Percentiles rank a stretch among this genome's conserved stretches.
Evolutionary conservation across 768 basidiomycete genomes (phyloP).

Genomic region (Ramaria sp.): DNA sequence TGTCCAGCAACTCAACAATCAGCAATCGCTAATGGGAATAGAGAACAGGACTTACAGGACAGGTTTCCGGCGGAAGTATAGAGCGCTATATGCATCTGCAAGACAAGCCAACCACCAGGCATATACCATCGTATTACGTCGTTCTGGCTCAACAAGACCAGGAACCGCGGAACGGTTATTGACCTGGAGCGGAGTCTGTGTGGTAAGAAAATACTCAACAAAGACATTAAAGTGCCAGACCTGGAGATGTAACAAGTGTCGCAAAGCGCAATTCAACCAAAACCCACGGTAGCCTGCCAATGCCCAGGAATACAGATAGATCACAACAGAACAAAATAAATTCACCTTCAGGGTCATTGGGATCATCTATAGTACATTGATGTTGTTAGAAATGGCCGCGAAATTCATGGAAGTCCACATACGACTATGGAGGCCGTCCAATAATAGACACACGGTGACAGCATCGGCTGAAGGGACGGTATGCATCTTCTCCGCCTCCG

Average conservation of each 20-base stretch:
- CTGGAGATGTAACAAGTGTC: slow-evolving; percentile 68
- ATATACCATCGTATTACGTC: slow-evolving; percentile 76
- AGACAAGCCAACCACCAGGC: slow-evolving; percentile 93
- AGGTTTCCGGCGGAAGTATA: slow-evolving; percentile 79
- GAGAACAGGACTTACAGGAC: slow-evolving; percentile 39
- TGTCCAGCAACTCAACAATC: slow-evolving; percentile 17
- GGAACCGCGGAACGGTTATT: slow-evolving; percentile 75
- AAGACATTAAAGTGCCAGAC: slow-evolving; percentile 26
- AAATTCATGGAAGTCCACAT: slow-evolving; percentile 28
- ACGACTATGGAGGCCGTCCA: slow-evolving; percentile 85
- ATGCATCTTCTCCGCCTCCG: slow-evolving; percentile 81
- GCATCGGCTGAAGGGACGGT: slow-evolving; percentile 70
- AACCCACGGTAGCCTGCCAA: slow-evolving; percentile 69
- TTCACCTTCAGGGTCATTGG: slow-evolving; percentile 59
- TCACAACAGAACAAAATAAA: not conserved
- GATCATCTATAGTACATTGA: slow-evolving; percentile 46
- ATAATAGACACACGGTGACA: slow-evolving; percentile 68
- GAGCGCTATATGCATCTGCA: slow-evolving; percentile 71
- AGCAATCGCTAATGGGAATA: slow-evolving; percentile 2
- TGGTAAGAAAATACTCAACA: not conserved
- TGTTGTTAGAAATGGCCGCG: not conserved
- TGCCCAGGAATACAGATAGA: slow-evolving; percentile 12
- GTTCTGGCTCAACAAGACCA: slow-evolving; percentile 62
- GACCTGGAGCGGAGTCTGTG: slow-evolving; percentile 34
- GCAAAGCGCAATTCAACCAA: slow-evolving; percentile 70